These are phyloP conservation scores for Solanum clarkiae DNA, from an alignment of 257 asterid species.

Conservation along the genomic window DNA sequence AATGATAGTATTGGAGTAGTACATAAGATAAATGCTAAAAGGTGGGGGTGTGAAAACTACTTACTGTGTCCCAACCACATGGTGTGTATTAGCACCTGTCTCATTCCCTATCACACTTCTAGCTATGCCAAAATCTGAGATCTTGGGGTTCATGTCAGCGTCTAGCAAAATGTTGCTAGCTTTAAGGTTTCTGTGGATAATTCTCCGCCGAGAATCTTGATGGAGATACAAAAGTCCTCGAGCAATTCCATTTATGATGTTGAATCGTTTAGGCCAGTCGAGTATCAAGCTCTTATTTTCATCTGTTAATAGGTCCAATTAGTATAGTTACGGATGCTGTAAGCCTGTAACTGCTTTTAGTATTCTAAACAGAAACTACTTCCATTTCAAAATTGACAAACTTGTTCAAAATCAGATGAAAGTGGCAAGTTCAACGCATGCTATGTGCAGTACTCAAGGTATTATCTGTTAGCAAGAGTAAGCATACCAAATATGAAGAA, in stretches of 20 bases:
- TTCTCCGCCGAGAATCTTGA: neutral
- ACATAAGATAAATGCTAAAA: neutral
- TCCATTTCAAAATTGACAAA: neutral
- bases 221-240: neutral
- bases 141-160: constrained; percentile 19
- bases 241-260: neutral
- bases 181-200: constrained; percentile 21
- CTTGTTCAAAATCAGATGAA: neutral
- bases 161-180: constrained; percentile 21
- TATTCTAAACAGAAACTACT: neutral
- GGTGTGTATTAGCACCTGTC: constrained; percentile 17
- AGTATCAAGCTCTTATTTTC: neutral
- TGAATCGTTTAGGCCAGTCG: neutral
- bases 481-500: constrained; percentile 16
- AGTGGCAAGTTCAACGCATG: neutral
- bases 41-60: too few species aligned
- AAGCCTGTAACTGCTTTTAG: neutral
- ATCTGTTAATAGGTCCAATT: neutral
- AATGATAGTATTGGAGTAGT: neutral
- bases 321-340: neutral
- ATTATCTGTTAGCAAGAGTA: neutral
- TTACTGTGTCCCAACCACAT: too few species aligned
- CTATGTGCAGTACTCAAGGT: neutral
- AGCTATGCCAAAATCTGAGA: constrained; percentile 26
- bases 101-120: constrained; percentile 16